Evolutionary conservation across 2,329 filamentous ascomycete species (phyloP), one percentile per base, ranked within the genome.

Genomic region (Aplosporella prunicola): DNA sequence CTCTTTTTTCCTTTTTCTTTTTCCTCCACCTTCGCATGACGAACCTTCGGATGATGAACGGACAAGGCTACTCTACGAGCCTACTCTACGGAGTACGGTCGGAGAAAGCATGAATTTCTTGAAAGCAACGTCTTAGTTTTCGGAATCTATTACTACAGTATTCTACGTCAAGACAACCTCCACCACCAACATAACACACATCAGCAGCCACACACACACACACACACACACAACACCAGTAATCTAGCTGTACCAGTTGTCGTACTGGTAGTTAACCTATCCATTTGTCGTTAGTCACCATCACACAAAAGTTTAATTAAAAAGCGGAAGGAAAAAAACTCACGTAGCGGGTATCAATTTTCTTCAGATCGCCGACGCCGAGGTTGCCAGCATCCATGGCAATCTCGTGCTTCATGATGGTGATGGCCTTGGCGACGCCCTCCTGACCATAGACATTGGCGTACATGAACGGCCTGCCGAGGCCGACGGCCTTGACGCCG

Each of bases 381-480:
- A 55, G 18, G 40, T 58, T 56, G 2, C 51, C 54, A 6, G 55
- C 54, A 37, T 58, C 55, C 20, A 53, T 52, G 13, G 50, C 40
- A 17, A 74, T 54, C 58, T 74, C 71, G 39, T 63, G 57, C 58
- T 68, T 71, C 46, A 74, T 52, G 9, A 74, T 58, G 35, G 64
- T 49, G 35, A 71, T 65, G 5, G 59, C 70, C 48, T 72, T 63
- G 51, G 76, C 68, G 1, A 82, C 78, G 35, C 78, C 78, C 20
- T 68, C 64, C 53, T 72, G 70, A 3, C 78, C 78, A 42, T 76
- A 73, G 24, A 63, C 51, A 45, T 71, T 71, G 32, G 66, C 61
- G 48, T 63, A 73, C 64, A 73, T 68, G 47, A 69, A 63, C 0
- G 66, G 62, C 27, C 69, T 51, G 9, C 67, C 69, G 1, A 75